A percentile compares a stretch with the other conserved stretches of the same genome.
Evolutionary conservation across 2,329 filamentous ascomycete genomes (phyloP).

Genomic region (Cucurbitaria berberidis): DNA sequence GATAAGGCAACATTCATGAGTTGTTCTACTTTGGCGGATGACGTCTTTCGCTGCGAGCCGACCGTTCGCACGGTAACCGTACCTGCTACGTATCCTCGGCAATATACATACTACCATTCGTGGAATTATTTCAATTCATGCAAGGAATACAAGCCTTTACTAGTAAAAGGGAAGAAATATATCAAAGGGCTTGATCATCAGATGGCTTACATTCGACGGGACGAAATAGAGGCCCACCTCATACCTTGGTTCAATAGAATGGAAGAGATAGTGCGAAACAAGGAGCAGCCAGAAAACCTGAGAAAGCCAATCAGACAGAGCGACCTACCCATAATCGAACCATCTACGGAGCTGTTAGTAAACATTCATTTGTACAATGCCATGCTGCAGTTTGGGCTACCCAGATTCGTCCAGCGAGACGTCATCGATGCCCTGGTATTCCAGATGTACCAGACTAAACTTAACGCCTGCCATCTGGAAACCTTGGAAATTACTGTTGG

Average conservation of each 20-base stretch:
- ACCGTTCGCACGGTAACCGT: background rate
- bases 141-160: background rate
- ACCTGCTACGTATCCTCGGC: background rate
- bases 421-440: slow-evolving; percentile 19
- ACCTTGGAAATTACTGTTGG: slow-evolving; percentile 24
- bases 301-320: background rate
- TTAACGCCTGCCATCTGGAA: slow-evolving; percentile 18
- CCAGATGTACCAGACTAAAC: slow-evolving; percentile 18
- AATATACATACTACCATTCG: background rate
- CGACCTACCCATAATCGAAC: background rate
- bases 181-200: background rate
- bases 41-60: slow-evolving; percentile 19
- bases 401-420: slow-evolving; percentile 10
- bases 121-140: background rate
- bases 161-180: background rate
- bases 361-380: slow-evolving; percentile 32
- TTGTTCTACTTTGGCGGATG: slow-evolving; percentile 17
- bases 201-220: slow-evolving; percentile 14
- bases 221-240: slow-evolving; percentile 15
- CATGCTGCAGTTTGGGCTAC: slow-evolving; percentile 25
- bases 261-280: background rate
- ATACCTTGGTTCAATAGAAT: slow-evolving; percentile 23
- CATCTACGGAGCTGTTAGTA: slow-evolving; percentile 7
- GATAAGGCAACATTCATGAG: slow-evolving; percentile 15
- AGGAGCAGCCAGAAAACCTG: too few relatives aligned